Evolutionary conservation across 1,139 yeast species (phyloP).

Genomic region (Lodderomyces orthopsilosis): DNA sequence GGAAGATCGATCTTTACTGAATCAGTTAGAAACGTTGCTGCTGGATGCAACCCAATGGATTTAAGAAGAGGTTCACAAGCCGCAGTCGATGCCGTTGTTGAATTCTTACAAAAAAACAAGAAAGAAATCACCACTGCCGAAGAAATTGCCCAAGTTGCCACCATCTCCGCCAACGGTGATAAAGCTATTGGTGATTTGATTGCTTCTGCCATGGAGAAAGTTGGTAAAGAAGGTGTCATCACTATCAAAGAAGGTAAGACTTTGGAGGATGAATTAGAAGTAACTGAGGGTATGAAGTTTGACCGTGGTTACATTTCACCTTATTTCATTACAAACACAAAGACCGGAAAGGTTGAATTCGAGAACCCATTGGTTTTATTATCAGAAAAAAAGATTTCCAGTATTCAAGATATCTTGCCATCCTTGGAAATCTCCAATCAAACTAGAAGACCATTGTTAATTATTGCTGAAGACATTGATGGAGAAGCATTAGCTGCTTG

Average conservation of each 20-base stretch:
- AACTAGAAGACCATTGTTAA: conserved; percentile 90
- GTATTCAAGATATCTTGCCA: conserved; percentile 91
- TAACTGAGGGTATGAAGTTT: conserved; percentile 98
- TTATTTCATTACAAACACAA: conserved; percentile 94
- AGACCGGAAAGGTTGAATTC: conserved; percentile 95
- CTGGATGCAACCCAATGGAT: conserved; percentile 99
- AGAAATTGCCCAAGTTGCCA: conserved; percentile 98
- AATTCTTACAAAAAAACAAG: conserved; percentile 84
- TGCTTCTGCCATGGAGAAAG: conserved; percentile 99
- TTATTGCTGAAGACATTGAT: conserved; percentile 95
- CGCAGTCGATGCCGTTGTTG: conserved; percentile 95
- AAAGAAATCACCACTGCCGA: conserved; percentile 96
- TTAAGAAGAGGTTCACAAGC: conserved; percentile 98
- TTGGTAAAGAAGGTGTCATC: conserved; percentile 98
- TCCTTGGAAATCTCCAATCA: conserved; percentile 94
- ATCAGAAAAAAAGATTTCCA: conserved; percentile 92
- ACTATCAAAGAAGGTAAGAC: conserved; percentile 97
- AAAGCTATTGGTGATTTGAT: conserved; percentile 87
- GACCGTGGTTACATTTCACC: conserved; percentile 99
- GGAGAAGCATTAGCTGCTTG: conserved; percentile 99
- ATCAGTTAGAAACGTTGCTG: conserved; percentile 97
- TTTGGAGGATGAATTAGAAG: conserved; percentile 93
- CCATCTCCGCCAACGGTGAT: conserved; percentile 98
- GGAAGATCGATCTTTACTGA: conserved; percentile 98
- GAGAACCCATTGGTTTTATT: conserved; percentile 90